Evolutionary conservation across 108 stramenopile species (phyloP), one percentile per base, ranked within the genome.

Genomic region (Pseudonitzschia delicatissima): DNA sequence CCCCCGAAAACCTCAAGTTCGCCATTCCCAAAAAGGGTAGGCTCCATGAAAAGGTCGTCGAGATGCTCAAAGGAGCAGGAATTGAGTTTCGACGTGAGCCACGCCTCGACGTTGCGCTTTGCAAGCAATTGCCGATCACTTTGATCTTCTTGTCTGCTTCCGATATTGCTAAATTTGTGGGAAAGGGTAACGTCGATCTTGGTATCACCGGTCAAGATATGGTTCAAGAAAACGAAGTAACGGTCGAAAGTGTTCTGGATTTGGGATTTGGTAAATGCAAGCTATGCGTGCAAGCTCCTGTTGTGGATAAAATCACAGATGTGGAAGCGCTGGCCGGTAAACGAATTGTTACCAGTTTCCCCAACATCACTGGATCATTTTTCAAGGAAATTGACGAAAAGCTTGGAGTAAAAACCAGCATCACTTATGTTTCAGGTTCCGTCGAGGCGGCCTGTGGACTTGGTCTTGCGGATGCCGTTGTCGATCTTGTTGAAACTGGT

Each of bases 1-100:
- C 85, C 18, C 72, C 77, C 17, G 80, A 64, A 27, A 85, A 93
- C 66, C 90, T 86, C 76, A 79, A 81, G 58, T 85, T 98, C 48
- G 98, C 93, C 55, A 88, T 98, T 33, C 98, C 98, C 37, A 98
- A 98, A 70, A 98, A 98, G 82, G 98, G 98, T 28, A 80, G 98
- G 36, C 85, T 98, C 5, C 84, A 91, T 64, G 93, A 96, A 26
- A 93, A 95, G 74, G 88, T 92, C 45, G 77, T 83, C 52, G 87
- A 80, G 67, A 87, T 97, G 81, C 83, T 98, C 58, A 85, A 85
- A 57, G 98, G 98, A 2, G 88, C 96, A 25, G 98, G 98, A 3
- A 82, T 98, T 59, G 91, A 96, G 47, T 96, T 96, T 80, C 81
- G 77, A 36, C 82, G 98, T 18, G 87, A 89, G 64, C 65, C 85